Conservation (phyloP, 2,329 filamentous ascomycete genomes). For the Aspergillus novofumigatus region DNA sequence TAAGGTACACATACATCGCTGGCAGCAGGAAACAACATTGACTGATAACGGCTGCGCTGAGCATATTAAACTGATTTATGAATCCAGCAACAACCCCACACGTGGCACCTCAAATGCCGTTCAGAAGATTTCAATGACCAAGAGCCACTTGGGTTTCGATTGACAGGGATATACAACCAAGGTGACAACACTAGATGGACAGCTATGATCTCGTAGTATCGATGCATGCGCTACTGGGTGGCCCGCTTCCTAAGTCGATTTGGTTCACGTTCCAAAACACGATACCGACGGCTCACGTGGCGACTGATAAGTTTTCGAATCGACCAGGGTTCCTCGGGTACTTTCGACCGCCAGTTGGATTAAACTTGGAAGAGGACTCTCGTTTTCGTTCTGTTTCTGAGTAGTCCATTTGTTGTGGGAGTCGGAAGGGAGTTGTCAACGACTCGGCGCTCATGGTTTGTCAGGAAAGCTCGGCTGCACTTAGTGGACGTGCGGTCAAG, state of each 20-base stretch:
- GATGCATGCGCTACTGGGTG: conserved; percentile 5
- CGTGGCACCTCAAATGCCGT: neutral
- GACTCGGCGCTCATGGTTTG: conserved; percentile 20
- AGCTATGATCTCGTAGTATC: neutral
- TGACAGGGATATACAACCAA: neutral
- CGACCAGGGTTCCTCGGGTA: conserved; percentile 21
- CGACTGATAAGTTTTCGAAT: conserved; percentile 24
- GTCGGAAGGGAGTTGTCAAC: conserved; percentile 12
- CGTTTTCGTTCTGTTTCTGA: conserved; percentile 10
- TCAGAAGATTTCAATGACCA: neutral
- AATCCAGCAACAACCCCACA: neutral
- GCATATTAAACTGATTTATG: neutral
- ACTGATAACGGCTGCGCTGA: too few species aligned
- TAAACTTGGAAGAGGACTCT: conserved; percentile 4
- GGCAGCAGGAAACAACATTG: neutral
- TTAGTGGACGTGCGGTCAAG: conserved; percentile 1
- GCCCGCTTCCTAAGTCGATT: conserved; percentile 27
- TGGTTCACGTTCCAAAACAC: conserved; percentile 28
- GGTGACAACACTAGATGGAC: neutral
- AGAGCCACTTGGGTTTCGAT: neutral
- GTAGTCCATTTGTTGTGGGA: conserved; percentile 12
- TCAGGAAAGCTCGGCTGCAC: conserved; percentile 1
- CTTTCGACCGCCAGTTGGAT: neutral
- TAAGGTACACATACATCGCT: neutral
- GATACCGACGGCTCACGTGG: conserved; percentile 26